phyloP scores from a whole-genome alignment of 768 basidiomycete species.

The Pleurotus salmoneostramineus region DNA sequence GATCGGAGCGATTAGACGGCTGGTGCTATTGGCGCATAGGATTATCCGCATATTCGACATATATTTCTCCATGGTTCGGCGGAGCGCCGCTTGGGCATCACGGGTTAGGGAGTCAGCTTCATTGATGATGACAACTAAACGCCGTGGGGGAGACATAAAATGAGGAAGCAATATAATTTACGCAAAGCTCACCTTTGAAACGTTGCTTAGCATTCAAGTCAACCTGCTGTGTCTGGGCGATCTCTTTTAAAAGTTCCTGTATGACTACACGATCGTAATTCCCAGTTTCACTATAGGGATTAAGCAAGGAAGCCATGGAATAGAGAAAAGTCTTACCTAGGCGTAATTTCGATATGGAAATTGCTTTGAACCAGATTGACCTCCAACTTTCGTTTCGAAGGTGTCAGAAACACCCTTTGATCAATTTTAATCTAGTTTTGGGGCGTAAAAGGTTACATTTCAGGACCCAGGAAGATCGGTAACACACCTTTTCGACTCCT shows the following conservation, averaged over 20 bases:
- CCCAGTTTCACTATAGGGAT: conserved; percentile 76
- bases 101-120: conserved; percentile 94
- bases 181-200: conserved; percentile 74
- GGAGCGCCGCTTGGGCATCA: conserved; percentile 95
- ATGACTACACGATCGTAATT: conserved; percentile 94
- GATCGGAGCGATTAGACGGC: conserved; percentile 94
- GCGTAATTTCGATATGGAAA: conserved; percentile 96
- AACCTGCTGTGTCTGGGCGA: conserved; percentile 98
- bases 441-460: not conserved
- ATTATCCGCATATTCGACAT: conserved; percentile 98
- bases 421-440: conserved; percentile 85
- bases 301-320: not conserved
- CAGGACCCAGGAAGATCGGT: not conserved
- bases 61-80: conserved; percentile 99
- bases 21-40: conserved; percentile 93
- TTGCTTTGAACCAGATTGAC: conserved; percentile 98
- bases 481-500: conserved; percentile 84
- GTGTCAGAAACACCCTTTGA: conserved; percentile 92
- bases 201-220: conserved; percentile 93
- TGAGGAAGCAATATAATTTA: not conserved
- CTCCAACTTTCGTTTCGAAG: conserved; percentile 91
- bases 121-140: conserved; percentile 87
- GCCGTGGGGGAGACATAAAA: not conserved
- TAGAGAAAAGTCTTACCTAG: conserved; percentile 55
- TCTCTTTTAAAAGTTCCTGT: conserved; percentile 96